phyloP scores from a whole-genome alignment of 2,329 filamentous ascomycete genomes.

The Botrytis paeoniae region DNA sequence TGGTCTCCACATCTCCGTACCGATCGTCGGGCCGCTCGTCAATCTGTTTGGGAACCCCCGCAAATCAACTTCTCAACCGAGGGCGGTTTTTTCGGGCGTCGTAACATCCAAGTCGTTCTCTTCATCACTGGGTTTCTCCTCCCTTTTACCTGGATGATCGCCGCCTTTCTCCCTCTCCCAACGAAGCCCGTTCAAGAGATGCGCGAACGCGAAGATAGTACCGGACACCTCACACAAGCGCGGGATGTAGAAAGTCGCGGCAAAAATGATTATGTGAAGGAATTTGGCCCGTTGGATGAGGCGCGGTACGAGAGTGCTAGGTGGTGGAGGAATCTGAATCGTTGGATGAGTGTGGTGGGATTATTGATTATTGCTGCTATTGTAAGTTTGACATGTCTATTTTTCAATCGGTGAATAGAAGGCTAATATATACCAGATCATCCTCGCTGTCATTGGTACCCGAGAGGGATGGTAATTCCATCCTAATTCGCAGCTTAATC shows the following conservation, averaged over 20 bases:
- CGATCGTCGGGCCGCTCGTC: constrained; percentile 57
- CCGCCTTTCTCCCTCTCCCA: constrained; percentile 70
- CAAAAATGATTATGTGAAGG: constrained; percentile 31
- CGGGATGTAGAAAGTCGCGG: constrained; percentile 3
- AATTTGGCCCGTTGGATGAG: constrained; percentile 37
- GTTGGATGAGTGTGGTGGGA: constrained; percentile 57
- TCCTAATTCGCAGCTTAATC: neutral
- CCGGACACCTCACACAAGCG: constrained; percentile 27
- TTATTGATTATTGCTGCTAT: constrained; percentile 53
- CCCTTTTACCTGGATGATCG: constrained; percentile 79
- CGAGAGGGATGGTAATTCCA: constrained; percentile 26
- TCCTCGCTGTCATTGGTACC: constrained; percentile 33
- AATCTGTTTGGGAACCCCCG: constrained; percentile 70
- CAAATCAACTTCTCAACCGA: constrained; percentile 63
- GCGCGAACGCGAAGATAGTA: constrained; percentile 44
- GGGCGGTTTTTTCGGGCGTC: constrained; percentile 58
- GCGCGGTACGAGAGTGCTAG: constrained; percentile 51
- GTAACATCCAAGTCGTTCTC: constrained; percentile 71
- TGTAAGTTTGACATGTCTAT: constrained; percentile 41
- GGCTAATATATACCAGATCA: constrained; percentile 28
- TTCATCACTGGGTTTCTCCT: constrained; percentile 77
- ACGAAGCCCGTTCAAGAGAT: constrained; percentile 52
- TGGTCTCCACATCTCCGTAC: constrained; percentile 72
- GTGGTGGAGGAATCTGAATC: constrained; percentile 63
- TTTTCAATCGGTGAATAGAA: neutral